phyloP scores from a whole-genome alignment of 768 basidiomycete genomes.

The Coprinellus micaceus region DNA sequence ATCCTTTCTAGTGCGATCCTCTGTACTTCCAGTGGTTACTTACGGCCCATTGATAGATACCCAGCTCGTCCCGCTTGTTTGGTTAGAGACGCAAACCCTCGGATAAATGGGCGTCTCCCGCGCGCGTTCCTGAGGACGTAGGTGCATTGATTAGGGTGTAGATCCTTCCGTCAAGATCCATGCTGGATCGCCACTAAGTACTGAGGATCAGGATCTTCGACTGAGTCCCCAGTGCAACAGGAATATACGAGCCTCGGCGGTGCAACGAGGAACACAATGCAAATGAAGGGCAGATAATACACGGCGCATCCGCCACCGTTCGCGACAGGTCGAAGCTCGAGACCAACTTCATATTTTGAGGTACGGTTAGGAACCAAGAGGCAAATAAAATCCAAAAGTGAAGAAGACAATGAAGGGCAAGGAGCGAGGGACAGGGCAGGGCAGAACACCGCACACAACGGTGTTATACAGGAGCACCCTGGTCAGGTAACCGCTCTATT shows the following conservation, averaged over 20 bases:
- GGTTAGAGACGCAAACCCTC: no score
- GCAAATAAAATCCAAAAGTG: conserved; percentile 4
- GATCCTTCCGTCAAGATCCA: no score
- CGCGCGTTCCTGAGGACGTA: no score
- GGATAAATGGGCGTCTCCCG: no score
- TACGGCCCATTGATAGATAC: neutral
- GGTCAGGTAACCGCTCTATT: conserved; percentile 66
- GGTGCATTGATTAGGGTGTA: no score
- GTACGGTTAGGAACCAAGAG: neutral
- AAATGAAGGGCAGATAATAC: neutral
- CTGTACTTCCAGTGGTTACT: no score
- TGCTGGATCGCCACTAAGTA: no score
- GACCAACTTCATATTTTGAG: neutral
- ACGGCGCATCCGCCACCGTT: neutral
- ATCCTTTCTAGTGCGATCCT: conserved; percentile 11
- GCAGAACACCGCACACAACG: no score
- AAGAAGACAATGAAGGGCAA: neutral
- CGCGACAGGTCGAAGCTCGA: no score
- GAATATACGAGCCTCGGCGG: neutral
- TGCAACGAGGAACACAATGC: neutral
- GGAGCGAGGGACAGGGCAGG: conserved; percentile 7
- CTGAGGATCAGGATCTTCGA: neutral
- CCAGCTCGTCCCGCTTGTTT: no score
- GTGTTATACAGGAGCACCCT: no score
- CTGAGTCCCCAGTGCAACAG: neutral